Conservation (phyloP, 805 yeast species). For the Cyberlindnera maritima region DNA sequence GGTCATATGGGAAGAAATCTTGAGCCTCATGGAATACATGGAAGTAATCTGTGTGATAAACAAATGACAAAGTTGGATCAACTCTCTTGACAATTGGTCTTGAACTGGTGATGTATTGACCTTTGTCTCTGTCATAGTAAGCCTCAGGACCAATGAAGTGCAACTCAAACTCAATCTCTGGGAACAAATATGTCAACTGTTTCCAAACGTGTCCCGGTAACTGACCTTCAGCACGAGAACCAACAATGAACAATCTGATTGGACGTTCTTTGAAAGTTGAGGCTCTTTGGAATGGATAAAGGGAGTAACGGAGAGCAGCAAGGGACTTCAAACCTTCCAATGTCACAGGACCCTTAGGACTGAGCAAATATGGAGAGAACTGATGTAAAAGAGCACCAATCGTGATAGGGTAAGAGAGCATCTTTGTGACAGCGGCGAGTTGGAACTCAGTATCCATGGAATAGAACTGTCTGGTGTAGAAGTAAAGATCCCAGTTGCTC, state of each 20-base stretch:
- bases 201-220: conserved; percentile 95
- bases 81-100: conserved; percentile 71
- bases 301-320: conserved; percentile 87
- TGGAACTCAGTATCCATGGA: conserved; percentile 98
- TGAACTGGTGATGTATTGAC: conserved; percentile 52
- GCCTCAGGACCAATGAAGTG: conserved; percentile 96
- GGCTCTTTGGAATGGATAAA: conserved; percentile 64
- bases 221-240: conserved; percentile 91
- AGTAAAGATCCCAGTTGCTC: conserved; percentile 86
- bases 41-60: conserved; percentile 88
- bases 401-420: conserved; percentile 90
- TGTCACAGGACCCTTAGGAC: conserved; percentile 84
- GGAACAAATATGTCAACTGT: conserved; percentile 83
- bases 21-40: conserved; percentile 87
- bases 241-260: conserved; percentile 82
- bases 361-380: conserved; percentile 76
- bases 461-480: conserved; percentile 87
- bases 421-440: conserved; percentile 91
- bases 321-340: conserved; percentile 91
- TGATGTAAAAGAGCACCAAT: conserved; percentile 81
- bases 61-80: conserved; percentile 69
- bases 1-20: conserved; percentile 97
- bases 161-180: conserved; percentile 76
- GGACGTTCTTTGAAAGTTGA: conserved; percentile 78
- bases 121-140: conserved; percentile 68